Evolutionary conservation across 2,329 filamentous ascomycete species (phyloP), one percentile per base, ranked within the genome.

Genomic region (Epicoccum sorghinum): DNA sequence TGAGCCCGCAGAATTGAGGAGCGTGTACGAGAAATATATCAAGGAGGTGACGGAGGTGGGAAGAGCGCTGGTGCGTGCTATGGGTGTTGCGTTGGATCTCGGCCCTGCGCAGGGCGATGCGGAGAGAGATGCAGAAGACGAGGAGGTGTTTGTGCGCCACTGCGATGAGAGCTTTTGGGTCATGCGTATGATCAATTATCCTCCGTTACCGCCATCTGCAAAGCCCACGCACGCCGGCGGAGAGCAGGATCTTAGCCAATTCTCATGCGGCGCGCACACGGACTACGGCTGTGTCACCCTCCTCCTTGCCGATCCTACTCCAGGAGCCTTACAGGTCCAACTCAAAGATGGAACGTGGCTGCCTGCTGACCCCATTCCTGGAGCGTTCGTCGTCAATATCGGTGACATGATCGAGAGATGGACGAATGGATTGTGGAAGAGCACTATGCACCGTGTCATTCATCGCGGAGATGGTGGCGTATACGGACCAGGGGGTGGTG

Each of bases 201-300:
- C 75, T 3, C 71, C 68, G 7, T 66, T 75, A 3, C 32, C 61
- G 9, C 33, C 37, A 47, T 27, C 46, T 35, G 10, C 41, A 41
- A 3, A 13, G 39, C 9, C 25, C 12, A 42, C 43, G 0, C 24
- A 52, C 45, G 13, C 10, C 18, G 12, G 35, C 23, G 53, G 52
- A 2, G 32, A 41, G 3, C 61, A 64, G 2, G 63, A 65, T 7
- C 55, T 60, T 1, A 56, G 53, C 1, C 71, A 74, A 6, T 69
- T 76, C 23, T 76, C 72, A 12, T 79, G 77, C 51, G 77, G 77
- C 43, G 75, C 72, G 14, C 74, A 76, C 36, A 76, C 75, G 23
- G 79, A 81, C 59, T 80, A 80, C 58, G 78, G 78, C 30, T 78
- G 76, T 52, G 72, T 80, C 4, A 81, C 79, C 0, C 75, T 81